Base-by-base conservation (phyloP, 805 yeast genomes). In the Wickerhamiella siamensis region DNA sequence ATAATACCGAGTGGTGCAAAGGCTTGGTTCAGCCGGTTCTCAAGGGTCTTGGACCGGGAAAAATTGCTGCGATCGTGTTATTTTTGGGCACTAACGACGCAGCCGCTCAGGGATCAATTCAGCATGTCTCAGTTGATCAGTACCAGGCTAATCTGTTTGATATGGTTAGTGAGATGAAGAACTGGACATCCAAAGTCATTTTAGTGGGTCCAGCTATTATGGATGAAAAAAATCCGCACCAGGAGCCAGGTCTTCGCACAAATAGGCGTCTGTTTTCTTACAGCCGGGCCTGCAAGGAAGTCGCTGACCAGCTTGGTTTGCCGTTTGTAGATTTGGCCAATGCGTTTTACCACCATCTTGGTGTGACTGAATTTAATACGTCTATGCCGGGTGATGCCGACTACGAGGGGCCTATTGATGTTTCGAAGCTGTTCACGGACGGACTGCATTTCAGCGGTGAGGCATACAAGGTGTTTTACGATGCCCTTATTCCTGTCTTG, bases 71-170 rank as follows among this genome's bases (percentile, higher is more conserved):
- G 9, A 64, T 75, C 44, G 72, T 76, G 9, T 61, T 84, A 2
- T 84, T 80, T 55, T 75, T 83, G 51, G 95, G 95, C 3, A 72
- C 94, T 12, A 86, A 86, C 54, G 96, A 86, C 57, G 67, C 79
- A 0, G 67, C 71, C 3, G 48, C 61, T 6, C 63, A 55, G 1
- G 69, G 69, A 3, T 40, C 41, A 10, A 52, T 55, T 3, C 75
- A 71, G 48, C 60, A 61, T 18, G 83, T 83, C 9, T 71, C 73
- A 1, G 16, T 78, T 3, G 69, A 58, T 0, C 61, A 68, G 43
- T 83, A 61, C 53, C 43, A 57, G 17, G 59, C 55, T 14, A 84
- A 84, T 52, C 61, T 71, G 46, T 51, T 48, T 21, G 41, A 46
- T 9, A 48, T 83, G 51, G 62, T 75, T 12, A 48, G 61, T 5